These are phyloP conservation scores for Xylaria nigripes DNA, from an alignment of 495 filamentous ascomycete genomes.

Conservation along the genomic window DNA sequence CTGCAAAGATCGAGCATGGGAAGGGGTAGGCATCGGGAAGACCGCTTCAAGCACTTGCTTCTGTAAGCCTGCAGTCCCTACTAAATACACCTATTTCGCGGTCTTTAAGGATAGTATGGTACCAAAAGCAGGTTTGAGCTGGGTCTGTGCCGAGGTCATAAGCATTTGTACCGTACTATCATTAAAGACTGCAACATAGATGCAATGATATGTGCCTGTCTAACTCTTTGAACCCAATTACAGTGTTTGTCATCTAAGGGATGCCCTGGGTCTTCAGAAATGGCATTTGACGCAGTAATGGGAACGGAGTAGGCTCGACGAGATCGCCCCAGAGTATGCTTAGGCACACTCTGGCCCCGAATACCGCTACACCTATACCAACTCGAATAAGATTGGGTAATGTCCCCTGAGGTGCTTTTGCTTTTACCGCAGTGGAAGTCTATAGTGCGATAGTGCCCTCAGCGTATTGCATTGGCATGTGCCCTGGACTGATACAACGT, in stretches of 20 bases:
- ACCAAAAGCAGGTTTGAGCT: too few relatives aligned
- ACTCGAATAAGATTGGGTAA: not conserved
- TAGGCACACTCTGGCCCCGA: not conserved
- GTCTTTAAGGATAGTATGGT: too few relatives aligned
- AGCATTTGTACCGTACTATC: too few relatives aligned
- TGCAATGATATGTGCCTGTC: not conserved
- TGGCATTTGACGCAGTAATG: not conserved
- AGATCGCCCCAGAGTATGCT: not conserved
- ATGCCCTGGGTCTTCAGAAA: not conserved
- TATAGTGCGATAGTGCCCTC: not conserved
- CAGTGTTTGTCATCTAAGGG: not conserved
- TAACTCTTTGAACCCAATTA: not conserved
- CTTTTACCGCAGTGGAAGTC: not conserved
- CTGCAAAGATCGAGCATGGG: not conserved
- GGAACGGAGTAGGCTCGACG: not conserved
- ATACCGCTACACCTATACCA: not conserved
- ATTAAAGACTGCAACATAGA: too few relatives aligned
- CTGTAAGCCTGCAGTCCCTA: not conserved
- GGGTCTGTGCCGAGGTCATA: too few relatives aligned
- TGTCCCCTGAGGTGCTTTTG: not conserved
- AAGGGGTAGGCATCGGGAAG: not conserved
- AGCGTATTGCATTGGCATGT: not conserved
- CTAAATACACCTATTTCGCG: too few relatives aligned
- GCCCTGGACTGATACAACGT: not conserved
- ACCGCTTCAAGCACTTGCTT: constrained; percentile 8